These are phyloP conservation scores for Leccinum griseonigrum DNA, from an alignment of 1,284 basidiomycete genomes.

Conservation along the genomic window DNA sequence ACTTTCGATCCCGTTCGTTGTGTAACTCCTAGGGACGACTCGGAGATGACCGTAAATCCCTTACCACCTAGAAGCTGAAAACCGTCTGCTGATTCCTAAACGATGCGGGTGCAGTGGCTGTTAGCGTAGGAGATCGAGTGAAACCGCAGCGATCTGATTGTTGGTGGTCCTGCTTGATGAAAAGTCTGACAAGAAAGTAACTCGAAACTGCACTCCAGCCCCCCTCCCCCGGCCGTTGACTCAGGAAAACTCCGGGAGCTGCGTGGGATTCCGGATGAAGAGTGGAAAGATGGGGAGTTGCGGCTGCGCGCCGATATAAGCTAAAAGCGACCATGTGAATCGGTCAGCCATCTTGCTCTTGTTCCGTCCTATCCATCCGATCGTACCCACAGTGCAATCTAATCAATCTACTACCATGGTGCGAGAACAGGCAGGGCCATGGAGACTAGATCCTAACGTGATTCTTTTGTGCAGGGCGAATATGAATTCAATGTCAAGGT, in stretches of 20 bases:
- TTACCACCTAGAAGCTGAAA: too few species aligned
- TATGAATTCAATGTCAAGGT: slow-evolving; percentile 35
- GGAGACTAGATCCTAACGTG: background rate
- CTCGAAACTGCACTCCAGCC: too few species aligned
- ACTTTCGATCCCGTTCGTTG: too few species aligned
- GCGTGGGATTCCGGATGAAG: slow-evolving; percentile 15
- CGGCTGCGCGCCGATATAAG: background rate
- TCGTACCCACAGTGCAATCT: background rate
- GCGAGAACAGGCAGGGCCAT: slow-evolving; percentile 1
- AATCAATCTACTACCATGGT: slow-evolving; percentile 22
- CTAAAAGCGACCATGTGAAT: background rate
- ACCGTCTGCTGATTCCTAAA: background rate
- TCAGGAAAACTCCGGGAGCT: background rate
- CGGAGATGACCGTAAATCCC: background rate
- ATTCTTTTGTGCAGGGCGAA: slow-evolving; percentile 12
- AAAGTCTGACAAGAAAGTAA: background rate
- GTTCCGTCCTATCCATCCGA: background rate
- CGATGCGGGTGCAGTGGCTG: background rate
- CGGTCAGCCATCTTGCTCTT: background rate
- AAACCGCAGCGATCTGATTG: background rate
- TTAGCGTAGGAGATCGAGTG: background rate
- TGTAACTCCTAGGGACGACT: too few species aligned
- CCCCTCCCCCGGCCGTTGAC: too few species aligned
- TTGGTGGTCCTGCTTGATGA: background rate
- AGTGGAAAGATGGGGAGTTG: too few species aligned